A percentile compares a stretch with the other conserved stretches of the same genome.
These are phyloP conservation scores for Boechera stricta DNA, from an alignment of 345 rosid species.

Conservation along the genomic window DNA sequence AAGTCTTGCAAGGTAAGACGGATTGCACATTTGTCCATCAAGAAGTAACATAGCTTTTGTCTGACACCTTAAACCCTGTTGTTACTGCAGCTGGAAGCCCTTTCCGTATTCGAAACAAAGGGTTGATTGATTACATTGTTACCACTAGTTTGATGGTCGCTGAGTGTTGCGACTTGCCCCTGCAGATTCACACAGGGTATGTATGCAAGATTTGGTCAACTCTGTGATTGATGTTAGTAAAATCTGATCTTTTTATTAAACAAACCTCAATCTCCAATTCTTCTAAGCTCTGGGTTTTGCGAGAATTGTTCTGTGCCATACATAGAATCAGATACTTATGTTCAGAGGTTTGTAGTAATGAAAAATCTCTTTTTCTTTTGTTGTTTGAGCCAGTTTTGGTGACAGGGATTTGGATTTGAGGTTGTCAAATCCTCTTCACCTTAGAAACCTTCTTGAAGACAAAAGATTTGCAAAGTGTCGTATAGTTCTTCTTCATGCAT, in stretches of 20 bases:
- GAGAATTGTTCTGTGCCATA: not conserved
- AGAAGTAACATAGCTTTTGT: conserved; percentile 34
- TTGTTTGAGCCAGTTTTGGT: conserved; percentile 65
- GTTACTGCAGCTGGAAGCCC: conserved; percentile 73
- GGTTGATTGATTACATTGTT: conserved; percentile 80
- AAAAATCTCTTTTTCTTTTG: not conserved
- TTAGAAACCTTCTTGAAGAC: conserved; percentile 78
- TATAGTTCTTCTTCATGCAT: conserved; percentile 88
- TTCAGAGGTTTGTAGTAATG: conserved; percentile 2
- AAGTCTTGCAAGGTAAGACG: conserved; percentile 64
- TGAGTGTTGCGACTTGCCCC: conserved; percentile 64
- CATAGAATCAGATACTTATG: not conserved
- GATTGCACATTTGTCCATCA: not conserved
- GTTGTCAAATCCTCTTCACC: conserved; percentile 87
- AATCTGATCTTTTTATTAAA: not conserved
- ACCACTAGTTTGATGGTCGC: conserved; percentile 69
- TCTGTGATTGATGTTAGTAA: conserved; percentile 9
- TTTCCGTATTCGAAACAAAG: conserved; percentile 66
- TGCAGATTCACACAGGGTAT: conserved; percentile 99
- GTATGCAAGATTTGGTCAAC: conserved; percentile 48
- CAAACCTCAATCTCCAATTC: not conserved
- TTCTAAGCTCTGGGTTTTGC: not conserved
- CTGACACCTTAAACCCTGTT: conserved; percentile 28
- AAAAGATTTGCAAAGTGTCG: conserved; percentile 70
- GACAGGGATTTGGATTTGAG: conserved; percentile 93